Conservation (phyloP, 2,329 filamentous ascomycete genomes). For the Trichophyton simii region DNA sequence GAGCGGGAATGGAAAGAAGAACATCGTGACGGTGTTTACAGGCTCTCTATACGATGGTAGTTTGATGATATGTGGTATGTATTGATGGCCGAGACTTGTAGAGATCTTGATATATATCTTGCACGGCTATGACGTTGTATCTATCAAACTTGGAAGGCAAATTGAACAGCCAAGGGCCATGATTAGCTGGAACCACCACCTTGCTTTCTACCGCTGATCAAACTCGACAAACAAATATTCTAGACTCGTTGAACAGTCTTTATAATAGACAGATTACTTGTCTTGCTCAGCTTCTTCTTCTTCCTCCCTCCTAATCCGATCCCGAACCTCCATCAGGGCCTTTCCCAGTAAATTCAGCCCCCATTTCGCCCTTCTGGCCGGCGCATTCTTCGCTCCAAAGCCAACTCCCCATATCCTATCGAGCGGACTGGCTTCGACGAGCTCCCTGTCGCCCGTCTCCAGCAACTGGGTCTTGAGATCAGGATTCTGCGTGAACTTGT, state of each 20-base stretch:
- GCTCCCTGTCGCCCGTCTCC: constrained; percentile 19
- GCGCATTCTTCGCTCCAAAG: constrained; percentile 21
- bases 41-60: no score
- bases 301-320: constrained; percentile 16
- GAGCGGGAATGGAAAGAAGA: constrained; percentile 38
- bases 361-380: constrained; percentile 19
- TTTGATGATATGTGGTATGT: not conserved
- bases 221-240: not conserved
- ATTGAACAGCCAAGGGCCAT: not conserved
- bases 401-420: constrained; percentile 27
- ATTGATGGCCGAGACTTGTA: not conserved
- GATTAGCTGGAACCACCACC: no score
- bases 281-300: constrained; percentile 2
- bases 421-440: constrained; percentile 26
- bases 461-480: constrained; percentile 19
- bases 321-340: constrained; percentile 24
- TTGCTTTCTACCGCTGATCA: not conserved
- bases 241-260: not conserved
- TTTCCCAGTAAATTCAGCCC: constrained; percentile 24
- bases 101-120: not conserved
- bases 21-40: constrained; percentile 20
- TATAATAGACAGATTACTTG: no score
- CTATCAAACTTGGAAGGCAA: not conserved
- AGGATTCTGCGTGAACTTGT: constrained; percentile 24
- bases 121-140: not conserved